Conservation (phyloP, 2,329 filamentous ascomycete genomes). For the Ceratocystis cubensis region DNA sequence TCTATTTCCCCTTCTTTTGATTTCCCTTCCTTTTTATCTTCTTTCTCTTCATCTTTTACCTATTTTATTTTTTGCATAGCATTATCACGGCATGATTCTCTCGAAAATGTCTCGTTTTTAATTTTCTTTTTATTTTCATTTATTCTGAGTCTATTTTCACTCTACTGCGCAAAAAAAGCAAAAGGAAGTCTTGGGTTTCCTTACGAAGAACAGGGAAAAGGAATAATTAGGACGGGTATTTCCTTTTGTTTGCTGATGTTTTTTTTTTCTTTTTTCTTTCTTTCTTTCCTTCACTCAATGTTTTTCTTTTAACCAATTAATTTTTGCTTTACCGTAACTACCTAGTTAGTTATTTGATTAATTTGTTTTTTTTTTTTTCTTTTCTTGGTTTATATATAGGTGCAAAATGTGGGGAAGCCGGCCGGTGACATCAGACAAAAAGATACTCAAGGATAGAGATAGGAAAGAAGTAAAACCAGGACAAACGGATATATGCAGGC, state of each 20-base stretch:
- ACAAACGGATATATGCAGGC: too few relatives aligned
- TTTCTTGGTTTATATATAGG: too few relatives aligned
- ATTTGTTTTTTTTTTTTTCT: too few relatives aligned
- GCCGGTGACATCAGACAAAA: too few relatives aligned
- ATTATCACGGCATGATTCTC: background rate
- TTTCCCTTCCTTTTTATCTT: background rate
- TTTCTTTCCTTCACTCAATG: background rate
- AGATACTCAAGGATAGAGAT: too few relatives aligned
- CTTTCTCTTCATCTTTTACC: background rate
- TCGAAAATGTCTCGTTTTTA: background rate
- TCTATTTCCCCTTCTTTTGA: background rate
- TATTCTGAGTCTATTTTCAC: background rate
- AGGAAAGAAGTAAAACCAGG: background rate
- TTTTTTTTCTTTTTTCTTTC: background rate
- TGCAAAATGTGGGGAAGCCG: too few relatives aligned
- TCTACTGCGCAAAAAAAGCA: background rate
- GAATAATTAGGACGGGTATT: background rate
- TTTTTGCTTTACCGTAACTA: too few relatives aligned
- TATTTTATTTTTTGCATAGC: conserved; percentile 3
- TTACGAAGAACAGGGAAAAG: background rate
- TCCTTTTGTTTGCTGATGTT: background rate
- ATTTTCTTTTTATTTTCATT: background rate
- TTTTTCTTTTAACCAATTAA: background rate
- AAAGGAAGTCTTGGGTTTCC: too few relatives aligned
- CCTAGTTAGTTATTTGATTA: too few relatives aligned